Evolutionary conservation across 306 rosid species (phyloP), one percentile per base, ranked within the genome.

Genomic region (Casuarina cunninghamiana): DNA sequence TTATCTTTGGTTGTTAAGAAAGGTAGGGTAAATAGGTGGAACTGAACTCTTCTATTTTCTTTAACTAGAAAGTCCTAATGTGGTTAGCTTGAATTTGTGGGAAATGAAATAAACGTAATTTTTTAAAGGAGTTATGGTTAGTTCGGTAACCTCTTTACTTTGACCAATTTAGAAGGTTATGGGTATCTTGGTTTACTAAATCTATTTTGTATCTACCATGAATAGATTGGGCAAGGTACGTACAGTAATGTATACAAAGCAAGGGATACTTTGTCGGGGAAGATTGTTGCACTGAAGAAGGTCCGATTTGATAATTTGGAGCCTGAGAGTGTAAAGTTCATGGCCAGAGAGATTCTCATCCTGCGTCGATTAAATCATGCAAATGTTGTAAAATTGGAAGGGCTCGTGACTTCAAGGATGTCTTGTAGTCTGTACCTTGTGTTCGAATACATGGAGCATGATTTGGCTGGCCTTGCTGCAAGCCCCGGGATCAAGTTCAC

Each of bases 181-280:
- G 82, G 39, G 68, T 79, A 55, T 82, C 77, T 83, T 48, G 57
- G 78, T 54, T 48, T 35, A 7, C 17, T 41, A 67, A 67, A 16
- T 41, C 10, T 4, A 51, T 77, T 12, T 12, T 71, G 77, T 81
- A 2, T 77, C 53, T 69, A 44, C 80, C 60, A 80, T 76, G 66
- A 82, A 74, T 88, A 93, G 98, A 88, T 93, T 81, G 98, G 98
- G 80, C 97, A 91, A 84, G 98, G 98, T 67, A 93, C 97, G 46
- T 93, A 93, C 77, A 89, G 97, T 83, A 93, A 93, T 77, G 98
- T 93, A 60, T 93, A 93, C 95, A 91, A 91, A 91, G 98, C 97
- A 42, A 93, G 91, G 89, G 98, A 93, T 75, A 65, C 86, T 10
- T 55, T 89, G 82, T 84, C 91, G 8, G 98, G 95, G 69, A 88